Percentiles rank a stretch among this genome's conserved stretches.
phyloP scores from a whole-genome alignment of 2,329 filamentous ascomycete genomes.

The Pseudopithomyces chartarum region DNA sequence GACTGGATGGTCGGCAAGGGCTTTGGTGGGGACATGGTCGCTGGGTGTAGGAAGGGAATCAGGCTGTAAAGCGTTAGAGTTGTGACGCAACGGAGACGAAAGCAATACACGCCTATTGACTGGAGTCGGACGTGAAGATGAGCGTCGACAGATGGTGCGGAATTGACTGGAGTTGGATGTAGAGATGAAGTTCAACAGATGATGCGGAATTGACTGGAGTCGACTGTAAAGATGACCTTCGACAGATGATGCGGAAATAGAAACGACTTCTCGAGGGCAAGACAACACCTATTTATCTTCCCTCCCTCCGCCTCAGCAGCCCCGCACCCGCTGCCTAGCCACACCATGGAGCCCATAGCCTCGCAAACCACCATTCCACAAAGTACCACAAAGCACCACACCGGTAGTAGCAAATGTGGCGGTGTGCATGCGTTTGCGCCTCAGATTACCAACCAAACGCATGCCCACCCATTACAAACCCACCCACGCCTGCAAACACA shows the following conservation, averaged over 20 bases:
- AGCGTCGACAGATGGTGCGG: no score
- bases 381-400: background rate
- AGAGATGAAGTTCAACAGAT: no score
- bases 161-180: no score
- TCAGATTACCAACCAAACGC: no score
- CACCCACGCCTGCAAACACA: no score
- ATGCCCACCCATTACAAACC: no score
- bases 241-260: background rate
- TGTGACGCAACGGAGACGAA: background rate
- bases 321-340: background rate
- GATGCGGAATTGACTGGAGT: no score
- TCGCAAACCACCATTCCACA: background rate
- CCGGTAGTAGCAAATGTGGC: background rate
- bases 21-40: conserved; percentile 13
- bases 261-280: background rate
- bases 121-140: no score
- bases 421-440: background rate
- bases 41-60: background rate
- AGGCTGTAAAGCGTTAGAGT: background rate
- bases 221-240: no score
- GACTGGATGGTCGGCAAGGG: conserved; percentile 7
- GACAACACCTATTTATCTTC: background rate
- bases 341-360: background rate
- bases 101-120: background rate
- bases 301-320: background rate